phyloP scores from a whole-genome alignment of 164 flowering plant genomes.

The Vitis rotundifolia region DNA sequence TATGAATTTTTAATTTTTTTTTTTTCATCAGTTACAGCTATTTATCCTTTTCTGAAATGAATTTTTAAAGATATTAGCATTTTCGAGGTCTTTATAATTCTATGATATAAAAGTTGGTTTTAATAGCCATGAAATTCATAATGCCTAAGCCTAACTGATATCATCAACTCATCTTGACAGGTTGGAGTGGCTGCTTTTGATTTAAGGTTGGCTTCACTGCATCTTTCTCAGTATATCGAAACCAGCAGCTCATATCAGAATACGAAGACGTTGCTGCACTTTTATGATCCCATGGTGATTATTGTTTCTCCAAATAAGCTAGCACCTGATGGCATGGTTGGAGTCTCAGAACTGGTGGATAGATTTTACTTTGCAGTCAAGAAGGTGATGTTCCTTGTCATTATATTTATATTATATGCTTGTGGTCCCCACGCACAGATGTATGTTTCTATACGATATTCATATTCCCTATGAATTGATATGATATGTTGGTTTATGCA shows the following conservation, averaged over 20 bases:
- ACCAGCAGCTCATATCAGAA: conserved; percentile 95
- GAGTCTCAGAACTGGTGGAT: conserved; percentile 83
- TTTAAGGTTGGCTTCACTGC: conserved; percentile 86
- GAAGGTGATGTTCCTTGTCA: conserved; percentile 54
- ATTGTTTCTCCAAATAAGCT: conserved; percentile 88
- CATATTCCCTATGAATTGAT: neutral
- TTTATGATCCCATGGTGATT: conserved; percentile 84
- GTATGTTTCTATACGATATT: neutral
- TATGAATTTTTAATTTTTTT: neutral
- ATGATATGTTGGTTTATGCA: conserved; percentile 23
- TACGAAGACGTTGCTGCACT: conserved; percentile 85
- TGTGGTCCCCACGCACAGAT: neutral
- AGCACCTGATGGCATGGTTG: conserved; percentile 92
- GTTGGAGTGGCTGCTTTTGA: conserved; percentile 98
- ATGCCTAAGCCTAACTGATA: neutral
- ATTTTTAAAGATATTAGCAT: neutral
- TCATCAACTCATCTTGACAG: conserved; percentile 33
- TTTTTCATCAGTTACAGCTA: neutral
- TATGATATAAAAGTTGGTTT: neutral
- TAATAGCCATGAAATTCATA: neutral
- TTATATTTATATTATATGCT: no score
- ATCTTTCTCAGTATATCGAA: conserved; percentile 97
- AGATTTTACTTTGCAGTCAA: conserved; percentile 54
- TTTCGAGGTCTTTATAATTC: neutral
- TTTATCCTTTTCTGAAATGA: neutral